Conservation (phyloP, 306 rosid genomes). For the Quercus mongolica region DNA sequence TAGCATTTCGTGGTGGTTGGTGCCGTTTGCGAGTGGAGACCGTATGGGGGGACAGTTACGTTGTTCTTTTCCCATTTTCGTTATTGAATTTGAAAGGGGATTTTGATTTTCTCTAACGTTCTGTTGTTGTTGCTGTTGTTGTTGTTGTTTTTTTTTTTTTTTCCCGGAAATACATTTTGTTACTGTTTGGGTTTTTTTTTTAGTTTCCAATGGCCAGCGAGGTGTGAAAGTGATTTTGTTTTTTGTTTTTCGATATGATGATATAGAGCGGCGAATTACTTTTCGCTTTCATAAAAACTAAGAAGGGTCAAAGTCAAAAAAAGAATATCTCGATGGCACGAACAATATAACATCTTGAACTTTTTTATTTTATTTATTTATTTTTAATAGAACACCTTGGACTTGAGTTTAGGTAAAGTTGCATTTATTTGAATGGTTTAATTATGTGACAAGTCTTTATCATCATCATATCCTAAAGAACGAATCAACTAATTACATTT, state of each 20-base stretch:
- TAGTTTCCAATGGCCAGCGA: background rate
- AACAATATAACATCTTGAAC: background rate
- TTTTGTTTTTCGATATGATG: background rate
- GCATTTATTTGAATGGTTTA: background rate
- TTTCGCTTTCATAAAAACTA: background rate
- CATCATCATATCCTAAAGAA: background rate
- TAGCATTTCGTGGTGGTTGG: background rate
- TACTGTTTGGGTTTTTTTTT: background rate
- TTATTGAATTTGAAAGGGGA: background rate
- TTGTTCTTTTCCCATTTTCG: background rate
- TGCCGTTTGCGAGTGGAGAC: background rate
- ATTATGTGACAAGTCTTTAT: background rate
- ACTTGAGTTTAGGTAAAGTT: slow-evolving; percentile 6
- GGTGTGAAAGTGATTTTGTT: background rate
- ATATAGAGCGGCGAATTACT: background rate
- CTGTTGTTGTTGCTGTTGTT: background rate
- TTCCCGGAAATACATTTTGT: background rate
- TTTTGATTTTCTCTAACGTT: background rate
- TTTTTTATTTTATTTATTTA: no score
- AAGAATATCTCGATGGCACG: background rate
- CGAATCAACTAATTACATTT: no score
- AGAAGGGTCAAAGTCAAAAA: background rate
- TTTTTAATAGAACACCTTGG: no score
- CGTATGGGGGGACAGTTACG: background rate
- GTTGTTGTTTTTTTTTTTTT: no score